Evolutionary conservation across 75 land plant genomes (phyloP).

Genomic region (Ceratopteris richardii): DNA sequence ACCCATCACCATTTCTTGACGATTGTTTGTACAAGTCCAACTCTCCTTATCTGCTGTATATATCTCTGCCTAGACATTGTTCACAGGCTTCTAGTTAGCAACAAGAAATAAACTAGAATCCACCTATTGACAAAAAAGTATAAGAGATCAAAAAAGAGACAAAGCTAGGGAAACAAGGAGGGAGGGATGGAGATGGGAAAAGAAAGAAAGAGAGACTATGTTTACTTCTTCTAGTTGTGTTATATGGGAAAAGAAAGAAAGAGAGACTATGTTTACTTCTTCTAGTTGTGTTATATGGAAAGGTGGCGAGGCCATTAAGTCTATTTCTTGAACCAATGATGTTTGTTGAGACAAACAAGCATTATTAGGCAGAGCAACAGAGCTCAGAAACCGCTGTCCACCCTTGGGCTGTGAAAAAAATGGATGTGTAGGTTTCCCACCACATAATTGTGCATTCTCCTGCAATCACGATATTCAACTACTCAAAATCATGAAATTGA

Average conservation of each 20-base stretch:
- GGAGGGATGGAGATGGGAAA: too few relatives aligned
- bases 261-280: conserved; percentile 5
- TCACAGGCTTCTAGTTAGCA: conserved; percentile 1
- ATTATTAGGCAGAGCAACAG: background rate
- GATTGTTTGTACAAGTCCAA: too few relatives aligned
- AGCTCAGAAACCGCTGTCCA: background rate
- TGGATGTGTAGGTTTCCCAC: conserved; percentile 18
- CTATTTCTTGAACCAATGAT: background rate
- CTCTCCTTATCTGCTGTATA: too few relatives aligned
- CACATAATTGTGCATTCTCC: conserved; percentile 1
- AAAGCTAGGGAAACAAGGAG: background rate
- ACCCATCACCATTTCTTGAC: too few relatives aligned
- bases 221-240: conserved; percentile 5
- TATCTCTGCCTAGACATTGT: background rate
- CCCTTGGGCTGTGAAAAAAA: conserved; percentile 22
- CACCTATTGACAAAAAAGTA: too few relatives aligned
- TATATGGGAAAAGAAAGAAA: background rate
- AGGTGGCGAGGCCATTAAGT: conserved; percentile 19
- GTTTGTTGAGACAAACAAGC: background rate
- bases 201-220: background rate
- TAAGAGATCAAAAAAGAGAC: too few relatives aligned
- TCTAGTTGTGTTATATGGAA: conserved; percentile 16
- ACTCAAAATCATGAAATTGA: background rate
- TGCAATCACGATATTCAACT: background rate
- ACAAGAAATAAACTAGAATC: background rate